Base-by-base conservation (phyloP, 2,329 filamentous ascomycete species). In the Fusarium annulatum region DNA sequence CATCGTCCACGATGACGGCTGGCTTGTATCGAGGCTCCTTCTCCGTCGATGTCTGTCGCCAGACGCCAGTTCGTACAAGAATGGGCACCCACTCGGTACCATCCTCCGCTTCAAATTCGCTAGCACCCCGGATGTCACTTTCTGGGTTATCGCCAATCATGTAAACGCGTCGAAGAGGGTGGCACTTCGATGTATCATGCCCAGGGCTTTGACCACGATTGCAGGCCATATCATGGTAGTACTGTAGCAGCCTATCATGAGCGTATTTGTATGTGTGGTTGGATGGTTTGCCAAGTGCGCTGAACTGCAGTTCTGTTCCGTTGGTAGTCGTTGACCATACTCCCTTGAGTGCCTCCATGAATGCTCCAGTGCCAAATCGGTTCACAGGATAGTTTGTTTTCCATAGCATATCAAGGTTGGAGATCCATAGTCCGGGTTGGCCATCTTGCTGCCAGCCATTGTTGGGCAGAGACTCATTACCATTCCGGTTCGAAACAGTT, bases 141-240 rank as follows among this genome's bases (percentile, higher is more conserved):
- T 94, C 94, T 9, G 93, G 93, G 78, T 96, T 96, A 79, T 96
- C 93, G 10, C 96, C 96, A 46, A 98, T 89, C 96, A 98, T 98
- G 83, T 97, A 98, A 16, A 98, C 95, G 48, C 88, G 89, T 77
- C 87, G 86, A 62, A 97, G 82, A n/a, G 88, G 86, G 26, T 90
- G 66, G 84, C 83, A 75, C 36, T 71, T 71, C 26, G 71, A 38
- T 23, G 57, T 21, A 51, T 74, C 62, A 21, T 73, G 69, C 11
- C 45, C 45, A 21, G 60, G 49, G 45, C 68, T 57, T 43, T 71
- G 57, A 38, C 68, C 68, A 12, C 73, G 67, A 53, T 53, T 64
- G 51, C 66, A 65, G 5, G 76, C 71, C 74, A 80, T 76, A 55
- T 79, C 76, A 14, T 78, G 73, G 48, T 80, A 79, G 66, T 79